These are phyloP conservation scores for Candida cerambycidarum DNA, from an alignment of 805 yeast species.

Conservation along the genomic window DNA sequence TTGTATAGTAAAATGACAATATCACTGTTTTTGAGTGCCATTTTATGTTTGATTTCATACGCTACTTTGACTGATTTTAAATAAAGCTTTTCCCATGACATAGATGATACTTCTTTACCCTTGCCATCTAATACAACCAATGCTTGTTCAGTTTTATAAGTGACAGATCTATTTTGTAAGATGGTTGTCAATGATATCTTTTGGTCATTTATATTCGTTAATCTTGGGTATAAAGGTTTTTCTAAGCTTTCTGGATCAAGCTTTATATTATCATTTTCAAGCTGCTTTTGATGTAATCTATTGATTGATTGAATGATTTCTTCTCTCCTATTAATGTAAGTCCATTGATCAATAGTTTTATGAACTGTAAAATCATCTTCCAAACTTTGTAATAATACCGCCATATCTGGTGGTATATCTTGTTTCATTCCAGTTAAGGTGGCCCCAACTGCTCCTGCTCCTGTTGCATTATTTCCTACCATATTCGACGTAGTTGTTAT, in stretches of 20 bases:
- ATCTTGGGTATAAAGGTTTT: slow-evolving; percentile 59
- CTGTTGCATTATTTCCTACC: slow-evolving; percentile 10
- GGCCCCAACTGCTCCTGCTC: slow-evolving; percentile 11
- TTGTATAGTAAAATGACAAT: slow-evolving; percentile 83
- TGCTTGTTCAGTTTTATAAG: slow-evolving; percentile 65
- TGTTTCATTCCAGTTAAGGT: slow-evolving; percentile 19
- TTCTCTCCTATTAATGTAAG: slow-evolving; percentile 45
- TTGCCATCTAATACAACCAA: slow-evolving; percentile 68
- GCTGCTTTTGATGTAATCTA: slow-evolving; percentile 34
- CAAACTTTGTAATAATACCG: slow-evolving; percentile 37
- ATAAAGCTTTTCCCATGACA: slow-evolving; percentile 89
- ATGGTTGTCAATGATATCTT: slow-evolving; percentile 54
- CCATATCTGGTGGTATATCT: slow-evolving; percentile 49
- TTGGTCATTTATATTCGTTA: slow-evolving; percentile 21
- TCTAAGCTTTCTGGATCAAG: slow-evolving; percentile 44
- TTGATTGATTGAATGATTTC: slow-evolving; percentile 41
- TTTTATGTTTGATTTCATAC: slow-evolving; percentile 70
- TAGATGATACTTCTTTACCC: slow-evolving; percentile 75
- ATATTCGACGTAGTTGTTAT: slow-evolving; percentile 18
- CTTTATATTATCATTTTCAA: slow-evolving; percentile 20
- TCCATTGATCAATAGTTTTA: slow-evolving; percentile 47
- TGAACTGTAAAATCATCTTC: slow-evolving; percentile 43
- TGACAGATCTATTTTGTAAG: slow-evolving; percentile 67
- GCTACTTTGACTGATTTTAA: slow-evolving; percentile 85
- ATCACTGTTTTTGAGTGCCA: slow-evolving; percentile 75